A percentile compares a stretch with the other conserved stretches of the same genome.
Evolutionary conservation across 2,329 filamentous ascomycete species (phyloP).

Genomic region (Aspergillus unguis): DNA sequence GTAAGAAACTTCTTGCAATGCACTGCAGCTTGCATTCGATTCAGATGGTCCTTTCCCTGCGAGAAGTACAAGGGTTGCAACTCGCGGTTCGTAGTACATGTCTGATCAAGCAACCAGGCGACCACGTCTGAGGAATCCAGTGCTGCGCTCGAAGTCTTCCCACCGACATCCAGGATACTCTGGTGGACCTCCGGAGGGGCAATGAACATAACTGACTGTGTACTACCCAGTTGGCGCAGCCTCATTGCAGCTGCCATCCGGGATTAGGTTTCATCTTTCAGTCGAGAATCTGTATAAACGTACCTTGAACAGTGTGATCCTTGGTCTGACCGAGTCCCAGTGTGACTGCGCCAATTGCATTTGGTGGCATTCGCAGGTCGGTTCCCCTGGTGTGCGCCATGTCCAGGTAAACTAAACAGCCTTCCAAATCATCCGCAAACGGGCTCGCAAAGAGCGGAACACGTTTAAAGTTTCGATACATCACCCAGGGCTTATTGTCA

Average conservation of each 20-base stretch:
- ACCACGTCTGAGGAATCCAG: slow-evolving; percentile 54
- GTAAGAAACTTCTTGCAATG: slow-evolving; percentile 44
- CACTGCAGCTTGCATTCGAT: slow-evolving; percentile 50
- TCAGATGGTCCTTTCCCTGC: slow-evolving; percentile 61
- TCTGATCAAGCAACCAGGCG: slow-evolving; percentile 62
- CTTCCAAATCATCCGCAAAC: slow-evolving; percentile 52
- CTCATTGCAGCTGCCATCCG: slow-evolving; percentile 58
- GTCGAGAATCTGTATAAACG: background rate
- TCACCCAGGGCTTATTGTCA: slow-evolving; percentile 46
- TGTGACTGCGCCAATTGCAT: slow-evolving; percentile 53
- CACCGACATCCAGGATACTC: slow-evolving; percentile 53
- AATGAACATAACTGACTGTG: slow-evolving; percentile 55
- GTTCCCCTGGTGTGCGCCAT: slow-evolving; percentile 61
- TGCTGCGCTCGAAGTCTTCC: slow-evolving; percentile 22
- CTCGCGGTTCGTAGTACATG: slow-evolving; percentile 58
- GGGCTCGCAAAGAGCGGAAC: slow-evolving; percentile 53
- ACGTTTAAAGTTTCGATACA: slow-evolving; percentile 37
- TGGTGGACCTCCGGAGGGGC: slow-evolving; percentile 60
- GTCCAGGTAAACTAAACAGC: slow-evolving; percentile 59
- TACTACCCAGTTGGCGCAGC: slow-evolving; percentile 56
- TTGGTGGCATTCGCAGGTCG: slow-evolving; percentile 54
- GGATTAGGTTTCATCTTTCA: background rate
- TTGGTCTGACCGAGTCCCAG: slow-evolving; percentile 58
- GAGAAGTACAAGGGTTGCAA: slow-evolving; percentile 57
- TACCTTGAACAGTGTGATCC: slow-evolving; percentile 60